A percentile compares a stretch with the other conserved stretches of the same genome.
Evolutionary conservation across 2,329 filamentous ascomycete species (phyloP).

Genomic region (Plectosphaerella plurivora): DNA sequence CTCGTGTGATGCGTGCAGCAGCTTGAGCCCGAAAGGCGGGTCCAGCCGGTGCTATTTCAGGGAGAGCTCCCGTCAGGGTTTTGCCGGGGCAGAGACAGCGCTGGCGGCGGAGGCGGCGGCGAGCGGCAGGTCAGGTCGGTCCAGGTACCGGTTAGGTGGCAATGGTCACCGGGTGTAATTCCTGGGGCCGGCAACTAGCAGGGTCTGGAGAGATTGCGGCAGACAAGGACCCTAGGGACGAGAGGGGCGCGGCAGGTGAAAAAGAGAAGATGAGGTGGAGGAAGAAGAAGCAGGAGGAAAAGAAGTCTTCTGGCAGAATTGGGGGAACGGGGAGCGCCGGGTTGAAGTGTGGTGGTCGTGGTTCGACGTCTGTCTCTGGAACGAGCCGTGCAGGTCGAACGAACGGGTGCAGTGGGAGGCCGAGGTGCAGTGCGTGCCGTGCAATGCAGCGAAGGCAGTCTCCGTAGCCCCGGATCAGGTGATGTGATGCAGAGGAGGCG

Average conservation of each 20-base stretch:
- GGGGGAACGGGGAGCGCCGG: background rate
- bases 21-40: background rate
- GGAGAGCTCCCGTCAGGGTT: background rate
- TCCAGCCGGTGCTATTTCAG: background rate
- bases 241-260: background rate
- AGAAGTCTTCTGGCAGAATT: background rate
- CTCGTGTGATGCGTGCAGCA: background rate
- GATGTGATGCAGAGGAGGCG: background rate
- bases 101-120: too few relatives aligned
- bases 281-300: background rate
- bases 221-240: background rate
- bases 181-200: too few relatives aligned
- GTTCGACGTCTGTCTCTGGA: too few relatives aligned
- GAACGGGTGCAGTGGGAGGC: too few relatives aligned
- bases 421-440: background rate
- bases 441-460: background rate
- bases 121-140: background rate
- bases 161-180: background rate
- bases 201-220: background rate
- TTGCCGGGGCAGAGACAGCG: background rate
- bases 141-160: background rate
- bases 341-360: background rate
- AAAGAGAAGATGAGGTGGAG: slow-evolving; percentile 1
- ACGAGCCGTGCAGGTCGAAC: too few relatives aligned
- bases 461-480: background rate